Conservation (phyloP, 169 alveolate species). For the Cryptosporidium felis region DNA sequence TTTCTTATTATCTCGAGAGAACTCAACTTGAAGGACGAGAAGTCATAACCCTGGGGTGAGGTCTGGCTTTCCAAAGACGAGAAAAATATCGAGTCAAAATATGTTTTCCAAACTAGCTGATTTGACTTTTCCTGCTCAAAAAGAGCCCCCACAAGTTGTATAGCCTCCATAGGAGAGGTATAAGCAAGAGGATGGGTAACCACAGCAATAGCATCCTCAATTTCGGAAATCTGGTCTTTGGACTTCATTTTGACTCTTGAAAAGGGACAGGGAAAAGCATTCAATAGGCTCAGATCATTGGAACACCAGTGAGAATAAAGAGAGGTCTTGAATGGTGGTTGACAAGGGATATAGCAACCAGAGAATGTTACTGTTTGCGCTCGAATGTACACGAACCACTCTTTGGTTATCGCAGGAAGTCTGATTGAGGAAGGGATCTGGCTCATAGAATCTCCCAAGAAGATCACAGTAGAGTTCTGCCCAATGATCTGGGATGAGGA, state of each 20-base stretch:
- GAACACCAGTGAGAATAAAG: conserved; percentile 61
- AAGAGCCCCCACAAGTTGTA: conserved; percentile 32
- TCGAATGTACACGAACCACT: conserved; percentile 54
- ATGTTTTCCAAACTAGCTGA: conserved; percentile 10
- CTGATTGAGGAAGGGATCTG: conserved; percentile 59
- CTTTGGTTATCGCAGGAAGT: conserved; percentile 51
- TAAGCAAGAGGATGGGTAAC: conserved; percentile 65
- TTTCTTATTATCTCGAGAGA: conserved; percentile 29
- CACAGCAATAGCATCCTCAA: conserved; percentile 55
- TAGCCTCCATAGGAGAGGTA: conserved; percentile 44
- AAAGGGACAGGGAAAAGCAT: conserved; percentile 57
- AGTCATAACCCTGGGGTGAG: conserved; percentile 18
- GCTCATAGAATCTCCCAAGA: conserved; percentile 40
- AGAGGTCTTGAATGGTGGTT: conserved; percentile 2
- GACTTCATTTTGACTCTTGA: background rate
- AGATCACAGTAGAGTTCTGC: conserved; percentile 36
- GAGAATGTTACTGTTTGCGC: conserved; percentile 57
- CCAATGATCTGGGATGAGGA: conserved; percentile 36
- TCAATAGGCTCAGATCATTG: conserved; percentile 40
- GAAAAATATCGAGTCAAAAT: conserved; percentile 35
- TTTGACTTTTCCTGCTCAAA: background rate
- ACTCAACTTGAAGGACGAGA: conserved; percentile 23
- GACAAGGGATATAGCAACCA: conserved; percentile 62
- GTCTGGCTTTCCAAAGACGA: conserved; percentile 18
- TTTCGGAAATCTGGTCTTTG: background rate